These are phyloP conservation scores for Solanum medicagineum DNA, from an alignment of 257 asterid genomes.

Conservation along the genomic window DNA sequence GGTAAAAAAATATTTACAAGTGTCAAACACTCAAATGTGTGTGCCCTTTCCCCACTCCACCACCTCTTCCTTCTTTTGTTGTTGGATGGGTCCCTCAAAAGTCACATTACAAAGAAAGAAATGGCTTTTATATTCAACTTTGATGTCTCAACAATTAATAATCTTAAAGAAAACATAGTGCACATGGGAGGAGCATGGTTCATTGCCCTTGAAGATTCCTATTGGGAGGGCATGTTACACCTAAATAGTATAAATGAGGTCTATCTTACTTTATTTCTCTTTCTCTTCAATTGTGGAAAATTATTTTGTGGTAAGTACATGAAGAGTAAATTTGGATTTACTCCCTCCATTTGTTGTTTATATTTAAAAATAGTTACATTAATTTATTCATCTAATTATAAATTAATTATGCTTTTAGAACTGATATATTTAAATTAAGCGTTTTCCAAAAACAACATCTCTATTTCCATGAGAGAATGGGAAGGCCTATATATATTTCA, in stretches of 20 bases:
- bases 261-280: neutral
- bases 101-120: constrained; percentile 12
- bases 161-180: constrained; percentile 22
- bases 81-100: constrained; percentile 27
- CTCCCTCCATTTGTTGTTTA: too few species aligned
- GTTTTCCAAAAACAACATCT: too few species aligned
- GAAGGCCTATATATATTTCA: too few species aligned
- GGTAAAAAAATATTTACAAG: neutral
- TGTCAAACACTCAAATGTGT: constrained; percentile 13
- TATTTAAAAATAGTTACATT: too few species aligned
- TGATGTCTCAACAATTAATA: constrained; percentile 23
- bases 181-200: constrained; percentile 29
- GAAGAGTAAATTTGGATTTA: neutral
- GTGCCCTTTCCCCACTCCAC: neutral
- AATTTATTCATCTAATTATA: too few species aligned
- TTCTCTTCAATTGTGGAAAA: neutral
- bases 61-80: constrained; percentile 7
- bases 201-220: constrained; percentile 20
- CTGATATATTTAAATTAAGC: too few species aligned
- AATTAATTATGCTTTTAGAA: too few species aligned
- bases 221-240: neutral
- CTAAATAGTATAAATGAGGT: neutral
- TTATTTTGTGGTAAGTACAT: neutral
- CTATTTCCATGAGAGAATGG: too few species aligned
- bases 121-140: constrained; percentile 8